Percentiles rank a stretch among this genome's conserved stretches.
Conservation (phyloP, 371 early-diverging fungal genomes). For the Synchytrium microbalum region DNA sequence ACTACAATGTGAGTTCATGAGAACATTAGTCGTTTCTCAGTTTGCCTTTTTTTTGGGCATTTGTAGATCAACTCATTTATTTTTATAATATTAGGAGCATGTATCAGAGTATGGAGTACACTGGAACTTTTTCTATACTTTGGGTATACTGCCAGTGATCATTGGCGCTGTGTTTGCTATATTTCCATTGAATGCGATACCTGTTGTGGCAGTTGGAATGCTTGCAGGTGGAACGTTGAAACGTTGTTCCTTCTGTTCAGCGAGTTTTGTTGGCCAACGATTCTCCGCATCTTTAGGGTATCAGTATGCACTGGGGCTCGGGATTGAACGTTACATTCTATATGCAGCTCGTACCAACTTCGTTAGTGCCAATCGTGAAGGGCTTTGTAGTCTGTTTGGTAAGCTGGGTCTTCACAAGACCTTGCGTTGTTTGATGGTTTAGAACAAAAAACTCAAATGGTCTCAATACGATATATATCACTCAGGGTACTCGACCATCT, state of each 20-base stretch:
- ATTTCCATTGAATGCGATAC: slow-evolving; percentile 48
- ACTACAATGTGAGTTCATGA: slow-evolving; percentile 53
- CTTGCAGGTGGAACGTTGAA: slow-evolving; percentile 37
- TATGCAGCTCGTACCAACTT: slow-evolving; percentile 63
- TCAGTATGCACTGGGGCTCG: slow-evolving; percentile 18
- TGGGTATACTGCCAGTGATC: slow-evolving; percentile 75
- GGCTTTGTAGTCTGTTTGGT: slow-evolving; percentile 75
- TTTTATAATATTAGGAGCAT: slow-evolving; percentile 74
- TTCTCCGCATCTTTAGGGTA: slow-evolving; percentile 13
- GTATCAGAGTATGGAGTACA: slow-evolving; percentile 94
- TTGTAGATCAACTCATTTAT: too few relatives aligned
- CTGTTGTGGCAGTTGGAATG: slow-evolving; percentile 37
- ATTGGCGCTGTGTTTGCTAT: slow-evolving; percentile 18
- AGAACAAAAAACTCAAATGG: too few relatives aligned
- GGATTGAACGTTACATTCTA: slow-evolving; percentile 68
- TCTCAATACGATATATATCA: too few relatives aligned
- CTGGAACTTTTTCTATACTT: slow-evolving; percentile 97
- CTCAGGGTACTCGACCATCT: slow-evolving; percentile 72
- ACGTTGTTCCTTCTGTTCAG: too few relatives aligned
- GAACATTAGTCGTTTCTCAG: too few relatives aligned
- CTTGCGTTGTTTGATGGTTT: background rate
- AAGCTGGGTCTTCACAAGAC: slow-evolving; percentile 7
- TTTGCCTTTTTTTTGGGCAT: too few relatives aligned
- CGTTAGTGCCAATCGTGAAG: slow-evolving; percentile 86
- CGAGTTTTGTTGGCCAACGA: background rate